A percentile compares a stretch with the other conserved stretches of the same genome.
Evolutionary conservation across 352 stramenopile species (phyloP).

Genomic region (Globisporangium canariense): DNA sequence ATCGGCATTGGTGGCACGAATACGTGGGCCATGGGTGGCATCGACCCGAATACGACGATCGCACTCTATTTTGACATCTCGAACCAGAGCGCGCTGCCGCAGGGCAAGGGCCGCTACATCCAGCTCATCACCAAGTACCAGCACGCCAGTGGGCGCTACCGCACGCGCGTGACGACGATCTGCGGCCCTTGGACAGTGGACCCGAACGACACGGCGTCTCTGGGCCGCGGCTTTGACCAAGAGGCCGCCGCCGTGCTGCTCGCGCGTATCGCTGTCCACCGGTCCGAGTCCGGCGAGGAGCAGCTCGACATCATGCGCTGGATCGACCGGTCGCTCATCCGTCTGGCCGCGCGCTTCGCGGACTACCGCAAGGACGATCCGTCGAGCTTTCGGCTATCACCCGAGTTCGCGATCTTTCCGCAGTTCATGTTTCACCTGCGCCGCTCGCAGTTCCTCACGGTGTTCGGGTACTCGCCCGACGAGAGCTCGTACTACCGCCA

Average conservation of each 20-base stretch:
- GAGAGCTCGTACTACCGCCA: conserved; percentile 98
- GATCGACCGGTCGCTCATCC: conserved; percentile 97
- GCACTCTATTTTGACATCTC: conserved; percentile 99
- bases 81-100: conserved; percentile 67
- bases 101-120: conserved; percentile 94
- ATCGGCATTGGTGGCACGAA: conserved; percentile 92
- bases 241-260: conserved; percentile 97
- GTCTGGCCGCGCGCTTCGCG: conserved; percentile 98
- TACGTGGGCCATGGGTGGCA: conserved; percentile 95
- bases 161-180: conserved; percentile 96
- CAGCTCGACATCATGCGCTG: conserved; percentile 88
- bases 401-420: conserved; percentile 98
- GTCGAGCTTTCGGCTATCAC: conserved; percentile 93
- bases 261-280: conserved; percentile 85
- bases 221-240: conserved; percentile 98
- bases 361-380: conserved; percentile 98
- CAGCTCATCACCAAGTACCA: conserved; percentile 99
- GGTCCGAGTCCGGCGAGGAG: conserved; percentile 84
- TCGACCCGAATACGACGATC: conserved; percentile 97
- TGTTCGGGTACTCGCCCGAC: conserved; percentile 99
- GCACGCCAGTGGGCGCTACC: conserved; percentile 93
- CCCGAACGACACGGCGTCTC: conserved; percentile 87
- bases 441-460: conserved; percentile 98
- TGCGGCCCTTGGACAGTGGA: conserved; percentile 95
- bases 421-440: conserved; percentile 99